phyloP scores from a whole-genome alignment of 2,329 filamentous ascomycete genomes.

The Phyllachora maydis region DNA sequence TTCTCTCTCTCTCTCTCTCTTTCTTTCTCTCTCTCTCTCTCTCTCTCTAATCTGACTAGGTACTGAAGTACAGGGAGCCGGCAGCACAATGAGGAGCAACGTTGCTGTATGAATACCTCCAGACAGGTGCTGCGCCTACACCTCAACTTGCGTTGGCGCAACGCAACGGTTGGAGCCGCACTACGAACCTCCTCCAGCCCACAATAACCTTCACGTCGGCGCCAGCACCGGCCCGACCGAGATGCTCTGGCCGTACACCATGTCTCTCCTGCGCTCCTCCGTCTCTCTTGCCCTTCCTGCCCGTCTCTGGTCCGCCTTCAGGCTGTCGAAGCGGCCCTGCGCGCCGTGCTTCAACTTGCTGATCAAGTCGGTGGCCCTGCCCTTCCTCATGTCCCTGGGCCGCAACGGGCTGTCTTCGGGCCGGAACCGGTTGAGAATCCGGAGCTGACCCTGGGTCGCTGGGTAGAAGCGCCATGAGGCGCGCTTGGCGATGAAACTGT shows the following conservation, averaged over 20 bases:
- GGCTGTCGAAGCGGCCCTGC: constrained; percentile 34
- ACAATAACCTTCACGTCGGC: too few relatives aligned
- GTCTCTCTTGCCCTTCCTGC: constrained; percentile 19
- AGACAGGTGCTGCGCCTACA: too few relatives aligned
- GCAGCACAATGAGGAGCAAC: too few relatives aligned
- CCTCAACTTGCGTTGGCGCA: too few relatives aligned
- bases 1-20: too few relatives aligned
- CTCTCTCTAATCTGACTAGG: too few relatives aligned
- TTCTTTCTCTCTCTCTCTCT: too few relatives aligned
- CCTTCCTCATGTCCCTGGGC: constrained; percentile 45
- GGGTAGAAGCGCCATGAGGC: constrained; percentile 50
- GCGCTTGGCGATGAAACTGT: constrained; percentile 40
- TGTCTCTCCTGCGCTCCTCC: constrained; percentile 15
- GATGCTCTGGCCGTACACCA: constrained; percentile 28
- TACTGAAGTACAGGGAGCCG: too few relatives aligned
- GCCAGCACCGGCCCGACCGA: constrained; percentile 29
- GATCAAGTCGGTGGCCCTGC: constrained; percentile 75
- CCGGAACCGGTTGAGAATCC: constrained; percentile 48
- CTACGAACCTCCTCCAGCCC: too few relatives aligned
- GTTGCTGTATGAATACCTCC: too few relatives aligned
- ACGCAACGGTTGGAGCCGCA: too few relatives aligned
- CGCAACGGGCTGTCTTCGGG: constrained; percentile 30
- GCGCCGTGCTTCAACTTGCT: constrained; percentile 79
- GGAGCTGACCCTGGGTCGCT: constrained; percentile 44
- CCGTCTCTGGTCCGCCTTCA: constrained; percentile 30